Conservation (phyloP, 768 basidiomycete genomes). For the Lactarius deliciosus region DNA sequence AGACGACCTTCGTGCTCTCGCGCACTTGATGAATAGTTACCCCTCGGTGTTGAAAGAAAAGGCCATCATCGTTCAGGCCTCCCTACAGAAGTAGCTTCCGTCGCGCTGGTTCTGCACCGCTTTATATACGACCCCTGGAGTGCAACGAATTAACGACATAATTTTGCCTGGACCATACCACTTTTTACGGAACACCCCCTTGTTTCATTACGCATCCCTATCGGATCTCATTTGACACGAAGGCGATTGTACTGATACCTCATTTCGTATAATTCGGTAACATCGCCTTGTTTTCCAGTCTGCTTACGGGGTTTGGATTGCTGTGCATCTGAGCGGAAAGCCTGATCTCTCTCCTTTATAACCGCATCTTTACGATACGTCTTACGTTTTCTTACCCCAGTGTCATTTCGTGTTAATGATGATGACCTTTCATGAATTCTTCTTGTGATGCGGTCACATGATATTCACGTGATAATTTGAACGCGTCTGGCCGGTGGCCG, state of each 20-base stretch:
- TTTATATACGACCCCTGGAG: neutral
- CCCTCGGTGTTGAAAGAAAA: slow-evolving; percentile 73
- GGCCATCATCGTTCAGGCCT: slow-evolving; percentile 18
- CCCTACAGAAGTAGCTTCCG: slow-evolving; percentile 18
- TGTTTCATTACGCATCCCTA: slow-evolving; percentile 14
- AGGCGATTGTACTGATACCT: slow-evolving; percentile 24
- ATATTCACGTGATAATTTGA: slow-evolving; percentile 17
- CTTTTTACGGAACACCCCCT: slow-evolving; percentile 8
- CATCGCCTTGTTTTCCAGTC: slow-evolving; percentile 3
- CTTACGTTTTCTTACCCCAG: slow-evolving; percentile 2
- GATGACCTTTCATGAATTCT: neutral
- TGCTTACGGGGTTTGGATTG: slow-evolving; percentile 11
- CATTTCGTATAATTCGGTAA: slow-evolving; percentile 20
- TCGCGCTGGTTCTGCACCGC: neutral
- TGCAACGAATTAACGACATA: slow-evolving; percentile 2
- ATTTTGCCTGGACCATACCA: slow-evolving; percentile 5
- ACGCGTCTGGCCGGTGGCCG: neutral
- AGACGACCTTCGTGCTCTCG: slow-evolving; percentile 80
- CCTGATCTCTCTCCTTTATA: slow-evolving; percentile 20
- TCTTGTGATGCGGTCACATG: slow-evolving; percentile 24
- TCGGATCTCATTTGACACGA: slow-evolving; percentile 9
- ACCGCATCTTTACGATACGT: slow-evolving; percentile 26
- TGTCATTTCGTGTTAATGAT: neutral
- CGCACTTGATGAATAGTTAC: slow-evolving; percentile 87
- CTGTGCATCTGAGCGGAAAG: slow-evolving; percentile 20